Evolutionary conservation across 148 eudicot species (phyloP), one percentile per base, ranked within the genome.

Genomic region (Heliamphora exappendiculata): DNA sequence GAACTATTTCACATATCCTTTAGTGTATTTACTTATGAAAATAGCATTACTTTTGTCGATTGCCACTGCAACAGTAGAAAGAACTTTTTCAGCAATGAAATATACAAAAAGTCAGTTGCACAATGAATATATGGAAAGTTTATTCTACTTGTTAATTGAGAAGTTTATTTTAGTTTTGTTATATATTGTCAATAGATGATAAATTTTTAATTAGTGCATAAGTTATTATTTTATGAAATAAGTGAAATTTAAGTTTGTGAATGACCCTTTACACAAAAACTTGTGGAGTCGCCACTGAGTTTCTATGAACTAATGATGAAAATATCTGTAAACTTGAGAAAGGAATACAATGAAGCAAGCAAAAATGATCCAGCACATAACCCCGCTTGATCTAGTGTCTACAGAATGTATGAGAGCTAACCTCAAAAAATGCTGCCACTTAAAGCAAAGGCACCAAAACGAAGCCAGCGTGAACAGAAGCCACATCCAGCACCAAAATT

Each of bases 401-500:
- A 17, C 29, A 60, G 28, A 70, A 29, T n/a, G n/a, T n/a, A n/a
- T n/a, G n/a, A n/a, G 20, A 20, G 69, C 75, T 57, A 28, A 77
- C 73, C 75, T 77, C 79, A 69, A 70, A 33, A 24, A 29, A 24
- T 19, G 28, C 55, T 22, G 49, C 54, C 63, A 72, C 14, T 36
- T 39, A 9, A n/a, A 50, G 71, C 24, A 44, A 55, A 13, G 70
- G 69, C 76, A 63, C 76, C 36, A 51, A 72, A 51, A 78, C n/a
- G 58, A 51, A 53, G 73, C 9, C 1, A 63, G 36, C 53, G 42
- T 44, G 54, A 57, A 42, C 12, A 26, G 67, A 26, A 39, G 57
- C 42, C 39, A 51, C 75, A 69, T 70, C 58, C 37, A 50, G 53
- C 63, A 81, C 67, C 64, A 64, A 81, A 79, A 72, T 80, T 65